Evolutionary conservation across 192 early-diverging fungal species (phyloP), one percentile per base, ranked within the genome.

Genomic region (Chytriomyces sp.): DNA sequence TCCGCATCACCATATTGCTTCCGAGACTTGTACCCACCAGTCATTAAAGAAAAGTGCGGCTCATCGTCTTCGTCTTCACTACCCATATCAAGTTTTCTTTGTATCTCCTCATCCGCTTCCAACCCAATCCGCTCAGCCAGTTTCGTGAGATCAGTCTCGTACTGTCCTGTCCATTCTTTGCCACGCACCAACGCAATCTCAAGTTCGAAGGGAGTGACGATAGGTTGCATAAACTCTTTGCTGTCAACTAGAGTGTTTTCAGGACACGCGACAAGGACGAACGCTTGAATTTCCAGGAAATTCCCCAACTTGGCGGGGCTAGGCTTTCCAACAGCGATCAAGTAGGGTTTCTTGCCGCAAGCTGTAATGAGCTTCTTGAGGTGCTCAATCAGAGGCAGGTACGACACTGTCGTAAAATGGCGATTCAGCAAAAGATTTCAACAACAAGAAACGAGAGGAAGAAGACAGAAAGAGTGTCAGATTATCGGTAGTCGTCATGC

Each of bases 271-370:
- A 97, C 93, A 44, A 97, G 84, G 5, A 96, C 94, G 80, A 94
- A 98, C 18, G 87, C 89, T 72, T 99, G 92, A 63, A 99, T 94
- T 82, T 99, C 97, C 77, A 94, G 88, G 74, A 99, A 98, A 67
- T 99, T 99, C 45, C 93, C 97, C 81, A 99, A 91, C 81, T 99
- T 99, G 64, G 94, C 93, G 1, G 95, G 93, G 71, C 94, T 96
- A 11, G 96, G 91, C 73, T 98, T 98, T 59, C 97, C 97, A 77
- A 99, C 93, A 2, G 93, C 91, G 72, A 96, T 91, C 24, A 94
- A 80, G 75, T 97, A 95, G 8, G 87, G 86, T 79, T 97, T 97
- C 73, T 92, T 93, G 20, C 92, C 92, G 45, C 87, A 86, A 3
- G 83, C 76, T 8, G 82, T 84, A 59, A 97, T 90, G 61, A 97